Conservation (phyloP, 2,329 filamentous ascomycete species). For the Cryphonectria carpinicola region DNA sequence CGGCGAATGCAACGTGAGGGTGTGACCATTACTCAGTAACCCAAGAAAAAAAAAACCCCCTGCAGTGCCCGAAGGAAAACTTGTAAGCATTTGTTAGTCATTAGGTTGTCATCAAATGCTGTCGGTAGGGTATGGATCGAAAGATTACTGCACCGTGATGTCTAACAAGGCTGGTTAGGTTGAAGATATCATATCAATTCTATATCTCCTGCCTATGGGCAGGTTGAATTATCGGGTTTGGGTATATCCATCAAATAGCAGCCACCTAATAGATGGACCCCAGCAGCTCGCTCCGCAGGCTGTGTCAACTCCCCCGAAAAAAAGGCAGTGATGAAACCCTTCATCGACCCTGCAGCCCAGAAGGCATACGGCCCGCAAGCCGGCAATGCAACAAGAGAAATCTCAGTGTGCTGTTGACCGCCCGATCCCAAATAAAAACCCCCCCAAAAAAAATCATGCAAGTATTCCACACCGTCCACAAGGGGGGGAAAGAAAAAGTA, state of each 20-base stretch:
- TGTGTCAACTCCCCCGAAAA: constrained; percentile 11
- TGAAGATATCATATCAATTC: not conserved
- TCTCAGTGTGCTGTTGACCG: constrained; percentile 7
- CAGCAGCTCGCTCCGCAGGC: constrained; percentile 1
- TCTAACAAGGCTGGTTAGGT: not conserved
- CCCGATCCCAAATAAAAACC: not conserved
- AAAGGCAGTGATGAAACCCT: constrained; percentile 3
- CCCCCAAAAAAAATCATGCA: constrained; percentile 8
- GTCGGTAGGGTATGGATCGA: not conserved
- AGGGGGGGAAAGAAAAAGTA: constrained; percentile 6
- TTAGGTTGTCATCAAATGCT: not conserved
- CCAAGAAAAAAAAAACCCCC: not conserved
- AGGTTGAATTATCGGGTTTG: constrained; percentile 10
- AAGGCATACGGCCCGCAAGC: not conserved
- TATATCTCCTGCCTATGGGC: constrained; percentile 13
- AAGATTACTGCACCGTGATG: not conserved
- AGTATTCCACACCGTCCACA: constrained; percentile 4
- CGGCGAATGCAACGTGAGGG: not conserved
- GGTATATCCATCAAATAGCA: constrained; percentile 24
- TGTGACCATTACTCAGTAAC: constrained; percentile 2
- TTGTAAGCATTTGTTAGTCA: not conserved
- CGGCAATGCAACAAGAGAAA: constrained; percentile 6
- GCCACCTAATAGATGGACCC: constrained; percentile 1
- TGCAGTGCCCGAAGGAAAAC: not conserved
- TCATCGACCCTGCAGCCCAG: not conserved